Evolutionary conservation across 305 asterid genomes (phyloP), one percentile per base, ranked within the genome.

Genomic region (Fraxinus nigra): DNA sequence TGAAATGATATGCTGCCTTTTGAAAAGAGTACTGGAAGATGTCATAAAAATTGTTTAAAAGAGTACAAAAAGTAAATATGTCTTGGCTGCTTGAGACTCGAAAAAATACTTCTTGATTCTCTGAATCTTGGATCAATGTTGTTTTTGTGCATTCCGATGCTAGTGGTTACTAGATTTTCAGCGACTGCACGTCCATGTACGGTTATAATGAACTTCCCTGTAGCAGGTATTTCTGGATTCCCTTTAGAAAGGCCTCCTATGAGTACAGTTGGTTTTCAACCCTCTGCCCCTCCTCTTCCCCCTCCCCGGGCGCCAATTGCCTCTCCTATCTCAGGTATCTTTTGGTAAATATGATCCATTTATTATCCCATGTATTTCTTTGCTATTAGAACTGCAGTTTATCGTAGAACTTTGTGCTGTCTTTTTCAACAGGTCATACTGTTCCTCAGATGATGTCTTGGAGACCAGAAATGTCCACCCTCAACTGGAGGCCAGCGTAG

Each of bases 401-500:
- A 37, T 73, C 74, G 30, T 73, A 51, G 40, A 76, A 65, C 79
- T 69, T 77, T 69, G 40, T 76, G 35, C 73, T 77, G 34, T 75
- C 59, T 72, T 87, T 82, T 56, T 56, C 81, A 70, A 69, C 90
- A 94, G 98, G 87, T 86, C 95, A 90, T 69, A 89, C 91, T 84
- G 85, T 76, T 82, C 87, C 87, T 30, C 75, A 30, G 18, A 86
- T 85, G 87, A 89, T 90, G 89, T 85, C 92, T 3, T 78, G 93
- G 87, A 89, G 94, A 86, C 91, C 92, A 74, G 96, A 93, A 79
- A 80, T 90, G 88, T 78, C 94, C 78, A 77, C 90, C 2, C 84
- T 88, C 84, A 90, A 83, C 84, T 90, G 97, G 97, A 92, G 97
- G 81, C 95, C 97, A 85, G 79, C 91, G 10, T 93, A 69, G 91